Base-by-base conservation (phyloP, 208 protist genomes). In the Jaenimonas drosophilae region DNA sequence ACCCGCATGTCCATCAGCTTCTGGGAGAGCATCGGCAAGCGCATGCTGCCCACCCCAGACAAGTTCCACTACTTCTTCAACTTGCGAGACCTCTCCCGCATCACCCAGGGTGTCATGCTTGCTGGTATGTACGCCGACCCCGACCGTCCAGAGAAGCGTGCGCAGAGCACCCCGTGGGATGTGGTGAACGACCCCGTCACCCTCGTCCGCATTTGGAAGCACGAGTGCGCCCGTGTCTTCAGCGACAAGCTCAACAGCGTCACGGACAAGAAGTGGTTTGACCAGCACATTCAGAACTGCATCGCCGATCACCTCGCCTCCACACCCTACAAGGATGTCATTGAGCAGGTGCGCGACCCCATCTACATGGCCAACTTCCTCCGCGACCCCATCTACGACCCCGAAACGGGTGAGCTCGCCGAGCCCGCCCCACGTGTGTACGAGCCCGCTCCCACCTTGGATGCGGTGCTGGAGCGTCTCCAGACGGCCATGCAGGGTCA, bases 31-130 rank as follows among this genome's bases (percentile, higher is more conserved):
- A 92, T 95, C 54, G 64, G 70, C 27, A 84, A 77, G 54, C 92
- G 87, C 49, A 97, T 99, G 89, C 67, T 98, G 26, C 96, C 96
- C 34, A 98, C 96, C 1, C 96, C 96, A 14, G 85, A 93, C 47
- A 98, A 98, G 71, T 98, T 98, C 68, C 96, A 98, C 68, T 99
- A 99, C 84, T 86, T 98, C 44, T 99, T 99, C 76, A 98, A 98
- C 76, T 75, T 99, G 62, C 82, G 96, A 45, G 97, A 99, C 49
- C 71, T 99, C 5, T 96, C 91, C 4, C 76, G 77, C 28, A 95
- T 98, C 36, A 97, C 96, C 45, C 86, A 97, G 56, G 96, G 96
- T 54, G 72, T 99, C 33, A 88, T 97, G 70, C 70, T 88, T 30
- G 70, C 86, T 2, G 77, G 78, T 40, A 89, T 91, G 76, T 69